Conservation (phyloP, 345 rosid genomes). For the Moringa oleifera region DNA sequence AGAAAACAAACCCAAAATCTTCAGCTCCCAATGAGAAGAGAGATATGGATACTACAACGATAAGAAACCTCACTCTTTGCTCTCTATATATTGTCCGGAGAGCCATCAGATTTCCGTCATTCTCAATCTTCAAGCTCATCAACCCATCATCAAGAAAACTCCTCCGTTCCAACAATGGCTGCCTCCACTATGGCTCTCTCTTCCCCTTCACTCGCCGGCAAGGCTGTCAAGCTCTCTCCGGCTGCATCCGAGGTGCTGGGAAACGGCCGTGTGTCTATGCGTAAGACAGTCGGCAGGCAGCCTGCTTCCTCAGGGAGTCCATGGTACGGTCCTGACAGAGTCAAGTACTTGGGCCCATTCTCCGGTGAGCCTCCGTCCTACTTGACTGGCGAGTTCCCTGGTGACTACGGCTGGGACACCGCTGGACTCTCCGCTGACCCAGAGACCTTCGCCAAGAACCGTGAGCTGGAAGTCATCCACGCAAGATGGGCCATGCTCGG, state of each 20-base stretch:
- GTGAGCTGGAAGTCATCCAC: slow-evolving; percentile 86
- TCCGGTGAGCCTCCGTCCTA: slow-evolving; percentile 72
- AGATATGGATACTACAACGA: slow-evolving; percentile 18
- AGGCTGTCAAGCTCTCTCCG: slow-evolving; percentile 45
- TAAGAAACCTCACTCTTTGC: slow-evolving; percentile 26
- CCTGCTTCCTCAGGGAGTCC: slow-evolving; percentile 41
- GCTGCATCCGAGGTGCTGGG: slow-evolving; percentile 25
- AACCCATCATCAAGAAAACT: background rate
- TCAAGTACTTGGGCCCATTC: slow-evolving; percentile 77
- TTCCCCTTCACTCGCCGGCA: slow-evolving; percentile 44
- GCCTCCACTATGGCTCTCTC: slow-evolving; percentile 54
- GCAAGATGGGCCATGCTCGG: slow-evolving; percentile 81
- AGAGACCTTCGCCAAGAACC: slow-evolving; percentile 85
- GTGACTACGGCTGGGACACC: slow-evolving; percentile 75
- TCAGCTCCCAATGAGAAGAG: slow-evolving; percentile 1
- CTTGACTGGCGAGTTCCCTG: slow-evolving; percentile 78
- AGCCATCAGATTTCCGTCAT: background rate
- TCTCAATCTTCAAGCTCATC: background rate
- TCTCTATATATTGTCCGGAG: slow-evolving; percentile 13
- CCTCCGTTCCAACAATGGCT: slow-evolving; percentile 29
- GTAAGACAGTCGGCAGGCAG: slow-evolving; percentile 24
- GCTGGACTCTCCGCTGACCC: slow-evolving; percentile 90
- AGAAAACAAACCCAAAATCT: background rate
- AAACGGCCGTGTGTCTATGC: slow-evolving; percentile 44
- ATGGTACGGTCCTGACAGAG: slow-evolving; percentile 76